Base-by-base conservation (phyloP, 106 monocot genomes). In the Amphibolis antarctica region DNA sequence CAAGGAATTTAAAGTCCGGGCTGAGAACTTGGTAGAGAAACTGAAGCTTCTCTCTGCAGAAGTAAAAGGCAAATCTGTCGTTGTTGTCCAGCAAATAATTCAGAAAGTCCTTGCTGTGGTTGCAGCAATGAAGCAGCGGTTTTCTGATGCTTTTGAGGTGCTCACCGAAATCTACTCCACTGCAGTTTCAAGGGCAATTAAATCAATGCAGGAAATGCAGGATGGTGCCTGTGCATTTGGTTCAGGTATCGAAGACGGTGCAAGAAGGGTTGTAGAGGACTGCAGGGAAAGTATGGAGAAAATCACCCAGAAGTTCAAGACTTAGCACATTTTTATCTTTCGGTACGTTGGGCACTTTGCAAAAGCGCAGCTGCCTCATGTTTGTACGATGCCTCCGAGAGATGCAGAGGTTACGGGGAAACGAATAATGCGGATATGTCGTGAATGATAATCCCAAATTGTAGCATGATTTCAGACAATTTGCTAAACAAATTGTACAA, bases 261-360 rank as follows among this genome's bases (percentile, higher is more conserved):
- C 82, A 0, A 86, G 71, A 77, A 81, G 81, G 58, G 78, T 69
- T 6, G 58, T 71, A 1, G 82, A 79, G 50, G 96, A 98, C 62
- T 89, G 77, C 75, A 85, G 74, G 54, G 60, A 61, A 19, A 61
- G 14, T 46, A 26, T 63, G 46, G 47, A 25, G 10, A 63, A 63
- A 47, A 36, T 63, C 23, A 63, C 63, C 14, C 44, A 63, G 63
- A 63, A 47, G 63, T 63, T 47, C 25, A 63, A 63, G 27, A 63
- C 44, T 4, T 36, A 36, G n/a, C n/a, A n/a, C n/a, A n/a, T n/a
- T n/a, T n/a, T n/a, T n/a, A n/a, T n/a, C n/a, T n/a, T n/a, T n/a
- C n/a, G n/a, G n/a, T n/a, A n/a, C n/a, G n/a, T n/a, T n/a, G n/a
- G n/a, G n/a, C n/a, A n/a, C n/a, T n/a, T n/a, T n/a, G n/a, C n/a